Evolutionary conservation across 225 moss, liverwort and hornwort genomes (phyloP), one percentile per base, ranked within the genome.

Genomic region (Marchantia polymorpha): DNA sequence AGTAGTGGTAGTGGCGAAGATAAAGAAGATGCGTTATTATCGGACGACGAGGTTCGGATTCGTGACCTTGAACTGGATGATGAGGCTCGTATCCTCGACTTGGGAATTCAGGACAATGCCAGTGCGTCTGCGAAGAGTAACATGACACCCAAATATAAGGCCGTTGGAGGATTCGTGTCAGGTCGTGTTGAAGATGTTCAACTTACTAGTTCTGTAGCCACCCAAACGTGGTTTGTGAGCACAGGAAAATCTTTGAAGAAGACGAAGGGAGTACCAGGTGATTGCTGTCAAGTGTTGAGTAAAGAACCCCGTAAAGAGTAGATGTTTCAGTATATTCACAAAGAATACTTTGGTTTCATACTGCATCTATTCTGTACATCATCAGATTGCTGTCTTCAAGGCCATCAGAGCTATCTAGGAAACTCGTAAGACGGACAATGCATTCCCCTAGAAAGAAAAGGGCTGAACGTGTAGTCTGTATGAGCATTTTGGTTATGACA

Each of bases 241-340:
- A 87, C 87, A 22, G 81, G 87, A 63, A 90, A 88, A 79, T 74
- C 75, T 61, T 77, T 81, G 64, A 90, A 89, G 84, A 96, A 88
- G 72, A 64, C 78, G 14, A 96, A 91, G 83, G 74, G 82, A 27
- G 26, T 89, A 63, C 95, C 92, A 85, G 95, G 95, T 95, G 84
- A 82, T 1, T 23, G 53, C 58, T 59, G 12, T 23, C 71, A 23
- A 19, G n/a, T 51, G 22, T 20, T 22, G 15, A 65, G n/a, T 65
- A 30, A 30, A 66, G 27, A 16, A 39, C 3, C 39, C 39, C 39
- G 39, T 39, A 39, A 39, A 39, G 39, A 5, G 39, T 39, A 5
- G 39, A 39, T 39, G 39, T 39, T 39, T 39, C 5, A 39, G 39
- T 39, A 39, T 39, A 2, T 39, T 39, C 39, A 39, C 39, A 5